Conservation (phyloP, 139 green algal species). For the Pleodorina starrii region DNA sequence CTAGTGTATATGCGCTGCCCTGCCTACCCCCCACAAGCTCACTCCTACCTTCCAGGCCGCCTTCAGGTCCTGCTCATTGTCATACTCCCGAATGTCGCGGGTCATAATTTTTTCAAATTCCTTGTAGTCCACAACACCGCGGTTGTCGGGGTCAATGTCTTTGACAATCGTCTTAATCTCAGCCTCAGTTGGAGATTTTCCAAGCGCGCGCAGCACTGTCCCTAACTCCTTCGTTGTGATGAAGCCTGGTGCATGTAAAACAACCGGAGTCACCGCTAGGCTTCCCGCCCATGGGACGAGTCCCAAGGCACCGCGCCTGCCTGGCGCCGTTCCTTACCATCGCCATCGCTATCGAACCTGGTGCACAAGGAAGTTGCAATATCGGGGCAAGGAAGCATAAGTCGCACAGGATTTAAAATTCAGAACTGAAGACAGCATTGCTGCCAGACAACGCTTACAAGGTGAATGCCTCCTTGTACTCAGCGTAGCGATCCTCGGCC, state of each 20-base stretch:
- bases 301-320: not conserved
- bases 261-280: not conserved
- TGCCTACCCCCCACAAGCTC: too few species aligned
- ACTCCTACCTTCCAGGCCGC: slow-evolving; percentile 58
- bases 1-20: too few species aligned
- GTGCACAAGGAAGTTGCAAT: not conserved
- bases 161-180: slow-evolving; percentile 53
- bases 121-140: slow-evolving; percentile 56
- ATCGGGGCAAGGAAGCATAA: not conserved
- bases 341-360: slow-evolving; percentile 47
- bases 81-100: slow-evolving; percentile 57
- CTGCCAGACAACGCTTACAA: not conserved
- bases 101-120: slow-evolving; percentile 63
- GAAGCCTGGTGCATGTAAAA: slow-evolving; percentile 11
- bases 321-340: not conserved
- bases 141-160: slow-evolving; percentile 55
- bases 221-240: slow-evolving; percentile 64
- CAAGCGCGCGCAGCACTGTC: slow-evolving; percentile 57
- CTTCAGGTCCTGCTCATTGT: slow-evolving; percentile 66
- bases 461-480: slow-evolving; percentile 54
- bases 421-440: not conserved
- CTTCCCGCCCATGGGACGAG: not conserved
- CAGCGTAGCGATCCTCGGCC: slow-evolving; percentile 37
- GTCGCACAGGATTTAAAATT: slow-evolving; percentile 1
- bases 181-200: slow-evolving; percentile 58